Evolutionary conservation across 768 basidiomycete genomes (phyloP).

Genomic region (Suillus decipiens): DNA sequence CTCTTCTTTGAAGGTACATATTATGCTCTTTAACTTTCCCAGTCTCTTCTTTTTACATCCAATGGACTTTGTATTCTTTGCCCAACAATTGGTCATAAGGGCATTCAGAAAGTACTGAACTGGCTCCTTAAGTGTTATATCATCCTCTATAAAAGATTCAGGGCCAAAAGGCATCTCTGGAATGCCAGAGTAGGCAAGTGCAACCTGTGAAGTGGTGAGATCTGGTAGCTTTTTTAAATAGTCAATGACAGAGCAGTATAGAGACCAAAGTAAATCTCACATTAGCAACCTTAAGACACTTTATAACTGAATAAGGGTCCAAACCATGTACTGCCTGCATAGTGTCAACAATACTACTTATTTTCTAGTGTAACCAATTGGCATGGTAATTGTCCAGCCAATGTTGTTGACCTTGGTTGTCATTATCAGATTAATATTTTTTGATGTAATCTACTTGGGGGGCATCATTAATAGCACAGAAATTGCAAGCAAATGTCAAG

Average conservation of each 20-base stretch:
- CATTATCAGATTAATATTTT: not conserved
- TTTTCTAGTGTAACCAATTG: not conserved
- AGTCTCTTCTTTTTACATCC: not conserved
- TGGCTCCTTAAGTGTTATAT: not conserved
- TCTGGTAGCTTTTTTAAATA: not conserved
- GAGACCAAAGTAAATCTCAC: not conserved
- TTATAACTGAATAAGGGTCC: not conserved
- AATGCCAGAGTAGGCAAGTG: not conserved
- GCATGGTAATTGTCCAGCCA: not conserved
- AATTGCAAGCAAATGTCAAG: not conserved
- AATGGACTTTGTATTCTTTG: not conserved
- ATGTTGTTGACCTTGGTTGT: not conserved
- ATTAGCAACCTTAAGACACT: not conserved
- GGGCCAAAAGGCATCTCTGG: not conserved
- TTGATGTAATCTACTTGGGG: not conserved
- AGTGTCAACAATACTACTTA: not conserved
- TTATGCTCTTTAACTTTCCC: not conserved
- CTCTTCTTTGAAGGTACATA: not conserved
- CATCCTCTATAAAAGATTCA: not conserved
- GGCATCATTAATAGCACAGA: not conserved
- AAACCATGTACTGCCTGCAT: not conserved
- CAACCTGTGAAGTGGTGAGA: not conserved
- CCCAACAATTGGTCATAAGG: too few relatives aligned
- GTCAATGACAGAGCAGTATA: not conserved
- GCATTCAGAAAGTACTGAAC: not conserved